Conservation (phyloP, 495 filamentous ascomycete genomes). For the Trichoderma virens region DNA sequence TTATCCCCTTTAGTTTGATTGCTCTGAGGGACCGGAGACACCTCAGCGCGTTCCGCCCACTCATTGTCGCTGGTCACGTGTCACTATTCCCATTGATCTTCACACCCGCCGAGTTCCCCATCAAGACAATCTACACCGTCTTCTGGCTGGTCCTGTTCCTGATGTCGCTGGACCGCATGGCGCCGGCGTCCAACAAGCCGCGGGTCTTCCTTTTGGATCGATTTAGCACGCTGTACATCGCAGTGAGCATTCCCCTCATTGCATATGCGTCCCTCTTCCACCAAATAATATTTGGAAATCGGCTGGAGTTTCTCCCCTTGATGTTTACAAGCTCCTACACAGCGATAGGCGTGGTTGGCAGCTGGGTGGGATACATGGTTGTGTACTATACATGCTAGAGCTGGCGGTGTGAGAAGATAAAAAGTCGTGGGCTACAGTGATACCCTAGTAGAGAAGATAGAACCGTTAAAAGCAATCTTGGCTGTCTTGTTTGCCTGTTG, state of each 20-base stretch:
- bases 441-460: background rate
- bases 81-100: constrained; percentile 92
- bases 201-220: constrained; percentile 85
- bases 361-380: constrained; percentile 92
- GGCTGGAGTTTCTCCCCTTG: constrained; percentile 82
- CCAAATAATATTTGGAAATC: constrained; percentile 69
- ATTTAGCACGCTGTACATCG: constrained; percentile 81
- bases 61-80: constrained; percentile 89
- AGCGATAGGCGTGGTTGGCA: constrained; percentile 89
- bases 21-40: constrained; percentile 88
- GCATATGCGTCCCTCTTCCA: constrained; percentile 82
- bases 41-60: constrained; percentile 82
- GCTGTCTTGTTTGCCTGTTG: background rate
- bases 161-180: constrained; percentile 74
- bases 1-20: constrained; percentile 91
- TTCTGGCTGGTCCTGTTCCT: constrained; percentile 85
- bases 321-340: constrained; percentile 98
- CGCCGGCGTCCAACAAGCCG: constrained; percentile 65
- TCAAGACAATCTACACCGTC: constrained; percentile 91
- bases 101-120: constrained; percentile 81
- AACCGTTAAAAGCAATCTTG: background rate
- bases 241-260: constrained; percentile 80
- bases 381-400: constrained; percentile 73
- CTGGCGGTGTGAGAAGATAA: background rate
- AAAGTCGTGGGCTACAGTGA: background rate